A percentile compares a stretch with the other conserved stretches of the same genome.
phyloP scores from a whole-genome alignment of 306 rosid species.

The Cicer chorassanicum region DNA sequence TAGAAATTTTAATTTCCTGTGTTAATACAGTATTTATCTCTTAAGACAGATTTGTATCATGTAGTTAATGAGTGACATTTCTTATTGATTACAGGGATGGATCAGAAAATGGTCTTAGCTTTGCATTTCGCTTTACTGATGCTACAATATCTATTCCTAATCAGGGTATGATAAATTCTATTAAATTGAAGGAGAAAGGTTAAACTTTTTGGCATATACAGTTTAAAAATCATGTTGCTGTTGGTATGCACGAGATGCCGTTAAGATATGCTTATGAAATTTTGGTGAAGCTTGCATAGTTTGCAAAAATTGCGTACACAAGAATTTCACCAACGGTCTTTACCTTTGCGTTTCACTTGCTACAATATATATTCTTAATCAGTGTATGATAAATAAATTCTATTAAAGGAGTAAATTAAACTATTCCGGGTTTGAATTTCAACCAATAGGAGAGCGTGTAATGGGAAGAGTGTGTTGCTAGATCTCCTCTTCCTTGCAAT shows the following conservation, averaged over 20 bases:
- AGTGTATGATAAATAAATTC: background rate
- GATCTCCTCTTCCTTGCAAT: background rate
- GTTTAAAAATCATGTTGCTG: conserved; percentile 11
- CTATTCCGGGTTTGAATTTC: background rate
- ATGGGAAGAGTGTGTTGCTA: conserved; percentile 12
- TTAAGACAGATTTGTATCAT: conserved; percentile 8
- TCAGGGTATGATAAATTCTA: conserved; percentile 68
- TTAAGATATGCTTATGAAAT: conserved; percentile 14
- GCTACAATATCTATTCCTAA: conserved; percentile 80
- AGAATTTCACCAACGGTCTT: conserved; percentile 4
- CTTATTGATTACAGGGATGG: conserved; percentile 69
- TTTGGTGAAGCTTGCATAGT: conserved; percentile 20
- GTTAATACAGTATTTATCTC: conserved; percentile 32
- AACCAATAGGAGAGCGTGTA: background rate
- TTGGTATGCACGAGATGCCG: conserved; percentile 2
- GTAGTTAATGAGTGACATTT: conserved; percentile 14
- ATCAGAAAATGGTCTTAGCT: conserved; percentile 91
- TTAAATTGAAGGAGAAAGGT: conserved; percentile 35
- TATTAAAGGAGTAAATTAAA: conserved; percentile 9
- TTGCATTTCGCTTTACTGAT: conserved; percentile 98
- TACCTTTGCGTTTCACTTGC: background rate
- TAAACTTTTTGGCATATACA: conserved; percentile 3
- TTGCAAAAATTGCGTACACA: background rate
- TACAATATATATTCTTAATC: too few species aligned
- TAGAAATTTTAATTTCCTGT: conserved; percentile 7